phyloP scores from a whole-genome alignment of 331 rosid genomes.

The Phaseolus coccineus region DNA sequence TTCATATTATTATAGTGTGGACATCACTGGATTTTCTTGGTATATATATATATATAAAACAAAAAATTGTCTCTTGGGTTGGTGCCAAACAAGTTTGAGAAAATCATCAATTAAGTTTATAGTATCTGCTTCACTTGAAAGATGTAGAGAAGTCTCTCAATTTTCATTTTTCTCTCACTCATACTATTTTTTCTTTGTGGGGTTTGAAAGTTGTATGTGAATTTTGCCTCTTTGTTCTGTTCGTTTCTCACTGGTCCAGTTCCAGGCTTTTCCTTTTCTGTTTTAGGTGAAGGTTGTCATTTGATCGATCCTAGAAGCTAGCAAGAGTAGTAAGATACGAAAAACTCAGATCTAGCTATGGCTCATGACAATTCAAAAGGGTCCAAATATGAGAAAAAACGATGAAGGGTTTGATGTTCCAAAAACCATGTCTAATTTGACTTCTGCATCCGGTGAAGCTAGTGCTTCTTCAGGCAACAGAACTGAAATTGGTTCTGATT shows the following conservation, averaged over 20 bases:
- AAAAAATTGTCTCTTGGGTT: slow-evolving; percentile 74
- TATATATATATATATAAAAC: background rate
- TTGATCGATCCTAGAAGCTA: slow-evolving; percentile 54
- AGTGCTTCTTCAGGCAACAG: slow-evolving; percentile 81
- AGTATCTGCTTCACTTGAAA: slow-evolving; percentile 41
- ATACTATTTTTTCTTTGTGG: slow-evolving; percentile 7
- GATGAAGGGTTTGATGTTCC: slow-evolving; percentile 65
- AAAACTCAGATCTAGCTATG: slow-evolving; percentile 52
- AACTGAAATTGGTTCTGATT: slow-evolving; percentile 60
- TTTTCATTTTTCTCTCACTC: background rate
- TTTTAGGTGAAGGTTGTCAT: slow-evolving; percentile 34
- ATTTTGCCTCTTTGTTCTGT: slow-evolving; percentile 50
- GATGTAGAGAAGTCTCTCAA: background rate
- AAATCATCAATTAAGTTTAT: slow-evolving; percentile 52
- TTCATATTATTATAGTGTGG: slow-evolving; percentile 65
- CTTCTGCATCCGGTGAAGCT: slow-evolving; percentile 91
- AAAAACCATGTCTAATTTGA: slow-evolving; percentile 83
- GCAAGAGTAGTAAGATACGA: slow-evolving; percentile 37
- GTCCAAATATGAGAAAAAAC: slow-evolving; percentile 42
- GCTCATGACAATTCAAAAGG: slow-evolving; percentile 40
- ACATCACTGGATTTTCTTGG: slow-evolving; percentile 57
- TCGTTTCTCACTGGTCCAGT: slow-evolving; percentile 28
- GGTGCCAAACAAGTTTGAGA: slow-evolving; percentile 72
- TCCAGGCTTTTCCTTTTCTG: slow-evolving; percentile 37
- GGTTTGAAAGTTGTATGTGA: slow-evolving; percentile 22